Base-by-base conservation (phyloP, 1,284 basidiomycete genomes). In the Puccinia hordei region DNA sequence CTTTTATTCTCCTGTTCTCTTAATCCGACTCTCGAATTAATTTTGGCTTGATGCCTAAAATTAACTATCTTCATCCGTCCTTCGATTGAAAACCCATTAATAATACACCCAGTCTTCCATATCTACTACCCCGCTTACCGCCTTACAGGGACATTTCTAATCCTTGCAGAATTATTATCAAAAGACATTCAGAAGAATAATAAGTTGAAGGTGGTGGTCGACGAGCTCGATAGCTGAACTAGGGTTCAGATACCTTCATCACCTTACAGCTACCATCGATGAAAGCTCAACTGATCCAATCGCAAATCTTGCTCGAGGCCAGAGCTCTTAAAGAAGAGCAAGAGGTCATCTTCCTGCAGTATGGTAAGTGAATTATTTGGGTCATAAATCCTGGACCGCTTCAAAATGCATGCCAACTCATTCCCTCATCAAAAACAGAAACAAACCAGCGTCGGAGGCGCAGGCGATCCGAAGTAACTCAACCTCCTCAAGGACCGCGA, bases 391-490 rank as follows among this genome's bases (percentile, higher is more conserved):
- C n/a, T 27, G n/a, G 24, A 13, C 8, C 15, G 55, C 6, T 51
- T 22, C 49, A 51, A 51, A 19, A 51, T n/a, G n/a, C n/a, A n/a
- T n/a, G n/a, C n/a, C n/a, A n/a, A n/a, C n/a, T n/a, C n/a, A n/a
- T 12, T 41, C 12, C 38, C 38, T 41, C 38, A 41, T 12, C 12
- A 41, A 30, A 59, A 59, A 27, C 57, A 59, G 57, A 59, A 59
- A 59, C 8, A 27, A 59, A 59, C 30, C 57, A 13, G 57, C 57
- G 57, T 33, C 57, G 57, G 27, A 59, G 24, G 57, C 57, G 57
- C 57, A 59, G 24, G 27, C 24, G 57, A 15, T 59, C 57, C 30
- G 57, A 59, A 30, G 13, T 59, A 1, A 59, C 30, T 9, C 13
- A 59, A 5, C 30, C 57, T 33, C 57, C 33, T 17, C 57, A 15